Conservation (phyloP, 805 yeast species). For the Pichia ethanolica region DNA sequence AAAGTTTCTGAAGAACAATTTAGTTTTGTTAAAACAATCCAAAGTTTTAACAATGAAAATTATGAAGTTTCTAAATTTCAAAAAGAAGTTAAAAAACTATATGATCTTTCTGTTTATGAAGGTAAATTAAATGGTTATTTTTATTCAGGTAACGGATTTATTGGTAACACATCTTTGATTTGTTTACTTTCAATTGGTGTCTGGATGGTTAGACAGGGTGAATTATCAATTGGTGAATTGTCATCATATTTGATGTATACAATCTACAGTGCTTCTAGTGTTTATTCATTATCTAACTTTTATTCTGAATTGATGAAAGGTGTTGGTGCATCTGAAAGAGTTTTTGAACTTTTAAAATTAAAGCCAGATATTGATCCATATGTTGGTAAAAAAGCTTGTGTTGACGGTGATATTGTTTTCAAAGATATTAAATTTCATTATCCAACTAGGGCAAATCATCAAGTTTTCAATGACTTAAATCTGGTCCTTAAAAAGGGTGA, state of each 20-base stretch:
- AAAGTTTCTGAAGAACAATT: constrained; percentile 90
- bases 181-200: constrained; percentile 76
- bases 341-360: constrained; percentile 79
- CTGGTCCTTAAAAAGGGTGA: constrained; percentile 69
- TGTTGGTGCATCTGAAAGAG: constrained; percentile 88
- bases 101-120: constrained; percentile 65
- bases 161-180: constrained; percentile 77
- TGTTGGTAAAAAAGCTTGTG: constrained; percentile 43
- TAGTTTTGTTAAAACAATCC: constrained; percentile 78
- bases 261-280: constrained; percentile 86
- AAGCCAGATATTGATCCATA: constrained; percentile 65
- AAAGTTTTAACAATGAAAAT: constrained; percentile 80
- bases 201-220: constrained; percentile 68
- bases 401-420: constrained; percentile 55
- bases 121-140: constrained; percentile 72
- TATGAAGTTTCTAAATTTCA: constrained; percentile 72
- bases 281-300: constrained; percentile 83
- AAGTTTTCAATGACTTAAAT: constrained; percentile 54
- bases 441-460: constrained; percentile 74
- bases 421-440: constrained; percentile 61
- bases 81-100: constrained; percentile 58
- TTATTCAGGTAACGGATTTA: constrained; percentile 71
- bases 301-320: constrained; percentile 96
- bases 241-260: constrained; percentile 95
- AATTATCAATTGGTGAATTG: constrained; percentile 77